Percentiles rank a stretch among this genome's conserved stretches.
Evolutionary conservation across 2,329 filamentous ascomycete species (phyloP).

Genomic region (Cadophora luteo-olivacea): DNA sequence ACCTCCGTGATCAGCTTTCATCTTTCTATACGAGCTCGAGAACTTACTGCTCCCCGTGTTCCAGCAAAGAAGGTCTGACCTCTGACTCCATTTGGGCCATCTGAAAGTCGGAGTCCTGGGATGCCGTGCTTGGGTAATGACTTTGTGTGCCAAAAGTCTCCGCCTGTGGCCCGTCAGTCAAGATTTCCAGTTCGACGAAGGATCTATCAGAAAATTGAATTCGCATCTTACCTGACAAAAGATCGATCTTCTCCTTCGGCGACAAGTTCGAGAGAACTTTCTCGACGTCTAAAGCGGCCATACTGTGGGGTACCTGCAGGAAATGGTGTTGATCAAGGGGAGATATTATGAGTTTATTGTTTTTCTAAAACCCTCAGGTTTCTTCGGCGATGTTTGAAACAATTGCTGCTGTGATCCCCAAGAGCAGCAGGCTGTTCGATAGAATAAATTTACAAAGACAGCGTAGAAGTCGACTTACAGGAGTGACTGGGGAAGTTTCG

Average conservation of each 20-base stretch:
- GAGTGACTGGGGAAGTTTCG: too few relatives aligned
- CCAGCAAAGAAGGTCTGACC: slow-evolving; percentile 41
- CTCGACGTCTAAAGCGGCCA: background rate
- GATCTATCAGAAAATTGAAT: too few relatives aligned
- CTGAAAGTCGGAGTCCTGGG: slow-evolving; percentile 41
- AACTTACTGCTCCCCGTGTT: slow-evolving; percentile 48
- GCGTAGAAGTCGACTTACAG: too few relatives aligned
- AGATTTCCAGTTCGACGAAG: too few relatives aligned
- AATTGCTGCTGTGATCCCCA: too few relatives aligned
- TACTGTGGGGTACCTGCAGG: background rate
- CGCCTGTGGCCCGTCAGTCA: slow-evolving; percentile 10
- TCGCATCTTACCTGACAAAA: background rate
- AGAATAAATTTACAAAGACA: too few relatives aligned
- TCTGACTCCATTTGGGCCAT: slow-evolving; percentile 43
- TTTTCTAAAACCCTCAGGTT: too few relatives aligned
- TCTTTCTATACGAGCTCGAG: background rate
- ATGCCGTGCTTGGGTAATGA: slow-evolving; percentile 36
- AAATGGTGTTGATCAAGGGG: background rate
- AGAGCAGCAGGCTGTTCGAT: too few relatives aligned
- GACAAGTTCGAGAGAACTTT: background rate
- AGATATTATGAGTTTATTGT: background rate
- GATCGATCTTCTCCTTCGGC: background rate
- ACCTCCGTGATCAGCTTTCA: background rate
- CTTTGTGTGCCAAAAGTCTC: slow-evolving; percentile 41
- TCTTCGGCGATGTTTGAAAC: too few relatives aligned